Evolutionary conservation across 768 basidiomycete species (phyloP), one percentile per base, ranked within the genome.

Genomic region (Boletus edulis): DNA sequence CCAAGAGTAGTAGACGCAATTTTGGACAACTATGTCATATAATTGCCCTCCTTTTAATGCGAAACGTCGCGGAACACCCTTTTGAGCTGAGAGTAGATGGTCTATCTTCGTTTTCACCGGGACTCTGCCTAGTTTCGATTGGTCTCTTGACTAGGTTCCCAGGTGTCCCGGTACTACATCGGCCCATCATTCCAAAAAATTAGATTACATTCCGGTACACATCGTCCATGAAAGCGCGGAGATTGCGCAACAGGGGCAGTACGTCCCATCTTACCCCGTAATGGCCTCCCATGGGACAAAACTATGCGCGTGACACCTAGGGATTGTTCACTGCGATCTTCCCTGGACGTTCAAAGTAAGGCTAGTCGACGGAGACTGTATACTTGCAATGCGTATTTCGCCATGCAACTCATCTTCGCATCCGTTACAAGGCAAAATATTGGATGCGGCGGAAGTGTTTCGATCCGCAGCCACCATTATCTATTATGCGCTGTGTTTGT

Each of bases 1-100:
- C 34, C 34, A 42, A 45, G 50, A 43, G 38, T 14, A 67, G 64
- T 71, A 71, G 67, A 64, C 60, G 59, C 67, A 54, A 55, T 55
- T 55, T 52, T 63, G 55, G 53, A 58, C 59, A 41, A 50, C 41
- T n/a, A 34, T 55, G 64, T 64, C 58, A 46, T 57, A 54, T 51
- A 64, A 52, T 49, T 57, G 52, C 46, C 34, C 45, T 54, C 51
- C 15, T 40, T 59, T 61, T 51, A 68, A 64, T 64, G 49, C 64
- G 56, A 66, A 54, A 52, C 31, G 7, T 55, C 49, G 54, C 46
- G 43, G 18, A 40, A 54, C 41, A 5, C 51, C 14, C 8, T 20
- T 52, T 34, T 39, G 24, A 38, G 39, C 13, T 31, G 37, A 51
- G 41, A 41, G 34, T 42, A n/a, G 18, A 38, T 27, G 12, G 41